Evolutionary conservation across 768 basidiomycete species (phyloP), one percentile per base, ranked within the genome.

Genomic region (Amanita rubescens): DNA sequence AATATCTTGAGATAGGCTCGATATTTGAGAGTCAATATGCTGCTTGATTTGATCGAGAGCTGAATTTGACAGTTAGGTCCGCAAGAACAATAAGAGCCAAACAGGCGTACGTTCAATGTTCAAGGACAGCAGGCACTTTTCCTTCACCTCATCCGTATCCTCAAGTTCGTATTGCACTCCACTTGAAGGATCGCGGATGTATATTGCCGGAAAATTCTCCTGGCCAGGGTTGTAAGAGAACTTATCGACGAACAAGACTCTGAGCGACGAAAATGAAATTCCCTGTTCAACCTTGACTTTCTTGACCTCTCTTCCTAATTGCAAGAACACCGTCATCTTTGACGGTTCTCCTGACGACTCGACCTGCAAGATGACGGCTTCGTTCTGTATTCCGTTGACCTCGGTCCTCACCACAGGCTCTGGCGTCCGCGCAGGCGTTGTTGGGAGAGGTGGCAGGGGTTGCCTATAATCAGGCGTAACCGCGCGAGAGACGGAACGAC

Each of bases 11-110:
- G 90, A 83, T 15, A 99, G 73, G 0, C 73, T 73, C 0, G 89
- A 84, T 57, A 99, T 94, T 62, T 95, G 94, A 2, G 82, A 63
- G 63, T 99, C 95, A 59, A 99, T 94, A 65, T 99, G 95, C 63
- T 97, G 93, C 66, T 95, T 97, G 67, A 99, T 95, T 66, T 98
- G 95, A 69, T 99, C 94, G 51, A 98, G 84, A 20, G 93, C 95
- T 99, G 61, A 17, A 54, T 42, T 57, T 42, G 20, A 25, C 14
- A 37, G 48, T 56, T 46, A 55, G 52, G 20, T 20, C 30, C n/a
- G 22, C 22, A 15, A 48, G 14, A 39, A 33, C 19, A 43, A 20
- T 2, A 6, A 39, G 8, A 41, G 22, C 15, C 35, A 14, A 41
- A 41, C n/a, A 30, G 10, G 82, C 94, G 69, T 69, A 97, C 95